These are phyloP conservation scores for Lasiodiplodia gonubiensis DNA, from an alignment of 2,329 filamentous ascomycete species.

Conservation along the genomic window DNA sequence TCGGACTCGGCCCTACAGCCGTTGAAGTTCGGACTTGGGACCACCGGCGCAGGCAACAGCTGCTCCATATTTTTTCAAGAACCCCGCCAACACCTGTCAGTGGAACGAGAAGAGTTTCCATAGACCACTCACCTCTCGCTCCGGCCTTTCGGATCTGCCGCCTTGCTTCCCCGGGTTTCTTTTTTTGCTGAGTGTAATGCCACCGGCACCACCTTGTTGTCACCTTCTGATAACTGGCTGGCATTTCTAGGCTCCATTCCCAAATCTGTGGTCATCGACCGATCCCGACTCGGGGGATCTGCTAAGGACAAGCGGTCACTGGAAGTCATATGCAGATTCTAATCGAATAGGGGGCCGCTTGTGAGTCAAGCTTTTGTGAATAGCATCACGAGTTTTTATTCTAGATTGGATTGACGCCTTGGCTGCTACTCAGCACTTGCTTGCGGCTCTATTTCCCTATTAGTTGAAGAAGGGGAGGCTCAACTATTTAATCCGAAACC, in stretches of 20 bases:
- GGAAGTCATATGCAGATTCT: neutral
- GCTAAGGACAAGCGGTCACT: neutral
- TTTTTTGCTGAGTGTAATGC: neutral
- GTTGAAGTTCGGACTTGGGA: neutral
- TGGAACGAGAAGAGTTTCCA: neutral
- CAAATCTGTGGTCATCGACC: conserved; percentile 25
- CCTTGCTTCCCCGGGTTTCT: conserved; percentile 1
- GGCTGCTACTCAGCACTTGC: neutral
- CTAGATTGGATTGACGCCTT: neutral
- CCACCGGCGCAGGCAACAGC: conserved; percentile 8
- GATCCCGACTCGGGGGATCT: neutral
- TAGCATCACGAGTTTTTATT: neutral
- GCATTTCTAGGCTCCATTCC: neutral
- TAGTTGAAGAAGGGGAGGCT: neutral
- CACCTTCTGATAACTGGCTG: neutral
- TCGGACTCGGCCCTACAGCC: neutral
- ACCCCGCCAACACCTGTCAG: neutral
- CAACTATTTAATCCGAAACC: conserved; percentile 22
- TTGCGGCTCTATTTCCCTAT: neutral
- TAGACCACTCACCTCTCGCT: neutral
- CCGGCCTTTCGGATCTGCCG: neutral
- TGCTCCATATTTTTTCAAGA: conserved; percentile 5
- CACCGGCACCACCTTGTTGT: neutral
- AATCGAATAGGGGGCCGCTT: neutral
- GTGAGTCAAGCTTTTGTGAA: conserved; percentile 15